A percentile compares a stretch with the other conserved stretches of the same genome.
These are phyloP conservation scores for Colletotrichum sp. DNA, from an alignment of 2,329 filamentous ascomycete species.

Conservation along the genomic window DNA sequence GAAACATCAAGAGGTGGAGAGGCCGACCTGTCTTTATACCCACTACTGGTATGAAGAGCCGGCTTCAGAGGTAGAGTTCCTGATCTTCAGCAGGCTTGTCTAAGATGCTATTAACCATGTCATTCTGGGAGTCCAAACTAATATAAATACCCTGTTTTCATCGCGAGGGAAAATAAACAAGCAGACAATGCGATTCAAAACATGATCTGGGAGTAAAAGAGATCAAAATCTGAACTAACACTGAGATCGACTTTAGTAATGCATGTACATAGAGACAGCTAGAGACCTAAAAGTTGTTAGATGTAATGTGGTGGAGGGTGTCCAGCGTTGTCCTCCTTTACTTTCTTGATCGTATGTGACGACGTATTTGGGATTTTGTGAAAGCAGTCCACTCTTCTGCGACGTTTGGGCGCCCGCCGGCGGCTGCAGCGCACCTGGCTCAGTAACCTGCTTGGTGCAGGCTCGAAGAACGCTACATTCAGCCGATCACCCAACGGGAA, in stretches of 20 bases:
- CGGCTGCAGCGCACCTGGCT: not conserved
- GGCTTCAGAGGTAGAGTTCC: not conserved
- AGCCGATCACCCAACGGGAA: not conserved
- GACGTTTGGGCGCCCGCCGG: not conserved
- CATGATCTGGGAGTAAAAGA: too few species aligned
- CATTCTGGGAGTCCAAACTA: not conserved
- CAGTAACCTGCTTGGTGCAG: not conserved
- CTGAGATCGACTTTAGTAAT: too few species aligned
- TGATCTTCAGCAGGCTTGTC: not conserved
- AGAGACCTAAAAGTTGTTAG: too few species aligned
- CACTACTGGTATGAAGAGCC: not conserved
- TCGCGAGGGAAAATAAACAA: too few species aligned
- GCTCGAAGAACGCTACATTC: not conserved
- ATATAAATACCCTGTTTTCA: not conserved
- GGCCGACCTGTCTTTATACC: not conserved
- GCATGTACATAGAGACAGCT: too few species aligned
- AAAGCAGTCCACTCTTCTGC: not conserved
- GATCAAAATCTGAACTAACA: too few species aligned
- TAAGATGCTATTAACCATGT: not conserved
- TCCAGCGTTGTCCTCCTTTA: not conserved
- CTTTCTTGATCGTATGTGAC: not conserved
- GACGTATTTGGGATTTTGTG: not conserved
- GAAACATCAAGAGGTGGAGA: not conserved
- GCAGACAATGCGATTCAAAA: too few species aligned
- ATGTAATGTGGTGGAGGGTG: not conserved